phyloP scores from a whole-genome alignment of 2,329 filamentous ascomycete species.

The Penicillium glabrum region DNA sequence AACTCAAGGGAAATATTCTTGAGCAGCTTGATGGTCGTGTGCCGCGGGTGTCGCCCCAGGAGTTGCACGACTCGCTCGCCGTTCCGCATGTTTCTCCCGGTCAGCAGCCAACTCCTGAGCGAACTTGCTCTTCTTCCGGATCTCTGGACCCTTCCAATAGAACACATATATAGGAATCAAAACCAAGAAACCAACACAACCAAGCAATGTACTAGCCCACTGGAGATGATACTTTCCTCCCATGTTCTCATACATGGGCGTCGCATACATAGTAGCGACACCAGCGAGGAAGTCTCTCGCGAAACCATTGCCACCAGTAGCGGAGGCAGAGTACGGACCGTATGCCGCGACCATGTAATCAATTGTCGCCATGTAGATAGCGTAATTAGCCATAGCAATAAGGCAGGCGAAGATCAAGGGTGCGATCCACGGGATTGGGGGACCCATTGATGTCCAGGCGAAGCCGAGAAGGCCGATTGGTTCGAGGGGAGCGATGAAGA shows the following conservation, averaged over 20 bases:
- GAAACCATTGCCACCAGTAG: constrained; percentile 74
- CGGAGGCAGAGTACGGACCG: constrained; percentile 70
- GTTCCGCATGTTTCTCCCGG: constrained; percentile 12
- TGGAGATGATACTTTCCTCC: constrained; percentile 47
- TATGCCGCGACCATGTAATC: constrained; percentile 78
- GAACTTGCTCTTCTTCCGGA: constrained; percentile 43
- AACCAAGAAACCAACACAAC: constrained; percentile 51
- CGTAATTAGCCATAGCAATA: constrained; percentile 72
- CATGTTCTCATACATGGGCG: constrained; percentile 60
- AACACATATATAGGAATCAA: constrained; percentile 57
- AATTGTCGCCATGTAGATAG: constrained; percentile 74
- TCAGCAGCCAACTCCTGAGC: constrained; percentile 23
- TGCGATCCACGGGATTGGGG: constrained; percentile 65
- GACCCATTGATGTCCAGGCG: constrained; percentile 66
- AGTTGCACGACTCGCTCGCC: constrained; percentile 9
- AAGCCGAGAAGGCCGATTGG: constrained; percentile 68
- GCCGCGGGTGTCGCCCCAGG: background rate
- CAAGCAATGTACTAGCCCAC: constrained; percentile 56
- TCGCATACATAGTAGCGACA: constrained; percentile 66
- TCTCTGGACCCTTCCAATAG: constrained; percentile 56
- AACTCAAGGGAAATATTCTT: background rate
- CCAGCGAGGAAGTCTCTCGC: constrained; percentile 72
- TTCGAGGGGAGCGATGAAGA: constrained; percentile 55
- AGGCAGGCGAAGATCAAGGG: constrained; percentile 65
- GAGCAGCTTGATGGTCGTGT: background rate